Evolutionary conservation across 305 asterid species (phyloP), one percentile per base, ranked within the genome.

Genomic region (Petunia hybrid): DNA sequence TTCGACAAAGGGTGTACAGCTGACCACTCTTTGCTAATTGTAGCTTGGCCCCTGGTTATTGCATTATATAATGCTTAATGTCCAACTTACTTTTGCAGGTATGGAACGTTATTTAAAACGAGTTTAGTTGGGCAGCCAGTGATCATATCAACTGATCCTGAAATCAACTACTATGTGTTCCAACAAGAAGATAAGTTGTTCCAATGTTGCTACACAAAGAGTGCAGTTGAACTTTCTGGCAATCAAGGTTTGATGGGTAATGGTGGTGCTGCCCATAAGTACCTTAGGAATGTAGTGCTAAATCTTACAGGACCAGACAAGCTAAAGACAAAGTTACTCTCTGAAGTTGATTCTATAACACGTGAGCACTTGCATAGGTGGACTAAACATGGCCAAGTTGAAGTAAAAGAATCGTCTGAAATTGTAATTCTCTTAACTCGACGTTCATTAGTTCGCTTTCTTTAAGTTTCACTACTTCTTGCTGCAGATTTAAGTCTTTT

Each of bases 171-270:
- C 1, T 56, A 48, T 57, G 65, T 83, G 2, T 83, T 83, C 35
- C 82, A 60, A 43, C 83, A 80, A 83, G 86, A 83, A 75, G 86
- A 80, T 8, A 66, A 65, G 45, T 8, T 12, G 7, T 77, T 83
- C 48, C 66, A 64, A 31, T 56, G 77, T 4, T 80, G 71, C 65
- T 83, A 83, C 59, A 76, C 80, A 2, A 76, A 73, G n/a, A 66
- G 83, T 8, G 80, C 68, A 4, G 41, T 59, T 4, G 36, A 76
- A 36, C 61, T 83, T 42, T 41, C 75, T 2, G 80, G 77, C 6
- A 10, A 67, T 13, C 16, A 76, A 12, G 81, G 77, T 0, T 10
- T 77, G 22, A 64, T 14, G 4, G 79, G 38, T 0, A 80, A 67
- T 8, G 39, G 53, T 13, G 86, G 86, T 3, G 36, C 55, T 0